Base-by-base conservation (phyloP, 1,284 basidiomycete species). In the Wolfiporia cocos region DNA sequence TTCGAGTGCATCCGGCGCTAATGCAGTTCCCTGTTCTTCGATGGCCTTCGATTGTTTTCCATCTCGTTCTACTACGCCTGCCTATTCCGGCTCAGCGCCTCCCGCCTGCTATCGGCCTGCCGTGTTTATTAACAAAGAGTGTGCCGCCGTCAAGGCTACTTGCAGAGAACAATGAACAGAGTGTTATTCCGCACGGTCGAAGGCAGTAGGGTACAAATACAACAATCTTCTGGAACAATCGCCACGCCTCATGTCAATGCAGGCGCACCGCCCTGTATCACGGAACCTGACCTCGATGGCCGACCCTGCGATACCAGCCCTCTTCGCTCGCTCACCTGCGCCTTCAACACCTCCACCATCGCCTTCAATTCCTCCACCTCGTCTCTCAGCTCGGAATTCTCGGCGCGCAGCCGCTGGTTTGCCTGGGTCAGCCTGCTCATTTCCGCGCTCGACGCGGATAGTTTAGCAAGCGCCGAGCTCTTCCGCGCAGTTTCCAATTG, bases 361-460 rank as follows among this genome's bases (percentile, higher is more conserved):
- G 74, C 80, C 42, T 71, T 73, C 63, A 86, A 61, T 54, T 90
- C 86, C 48, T 87, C 81, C 34, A 84, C 61, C 52, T 84, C 76
- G 20, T 82, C 79, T 42, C 70, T 70, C 47, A 84, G 53, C 15
- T 75, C 69, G 5, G 61, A 61, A 44, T 85, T 85, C 49, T 83
- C 73, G 20, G 75, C 73, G 22, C 67, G 65, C 37, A 88, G 54
- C 43, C 64, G 68, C 30, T 64, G 61, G 47, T 81, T 81, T 12
- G 66, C 60, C 22, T 66, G 59, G 26, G 60, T 64, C 32, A 85
- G 55, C 18, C 64, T 61, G 3, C 43, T 37, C 12, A 64, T 62
- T 47, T 76, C 74, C 46, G 76, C 75, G 2, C 60, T 54, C 9
- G 66, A 65, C 37, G 71, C 66, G 2, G 62, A 60, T 42, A 76